Base-by-base conservation (phyloP, 2,329 filamentous ascomycete genomes). In the Monosporascus sp. region DNA sequence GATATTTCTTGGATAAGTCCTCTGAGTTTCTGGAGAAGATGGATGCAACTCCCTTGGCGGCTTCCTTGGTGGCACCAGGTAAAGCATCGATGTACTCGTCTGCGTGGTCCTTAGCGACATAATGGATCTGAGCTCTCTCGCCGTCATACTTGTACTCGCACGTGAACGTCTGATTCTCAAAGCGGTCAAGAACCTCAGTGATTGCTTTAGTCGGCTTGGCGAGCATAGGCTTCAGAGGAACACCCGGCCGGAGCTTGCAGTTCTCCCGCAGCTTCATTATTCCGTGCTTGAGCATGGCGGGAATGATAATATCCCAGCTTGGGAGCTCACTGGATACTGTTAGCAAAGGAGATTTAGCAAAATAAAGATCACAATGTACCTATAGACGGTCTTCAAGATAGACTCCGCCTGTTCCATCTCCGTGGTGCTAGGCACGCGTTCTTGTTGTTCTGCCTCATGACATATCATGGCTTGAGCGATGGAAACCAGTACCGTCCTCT, bases 121-220 rank as follows among this genome's bases (percentile, higher is more conserved):
- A 99, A 69, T 99, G 94, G 49, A 99, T 97, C 68, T 99, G 94
- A n/a, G 94, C 94, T 67, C 94, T 82, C 72, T 99, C 94, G 48
- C 94, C 94, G 64, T 99, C 94, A 66, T 99, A 99, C 71, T 99
- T 99, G 79, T 96, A 99, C 70, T 99, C 94, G 73, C 94, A 99
- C 1, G 94, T 97, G 65, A 99, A 99, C 26, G 87, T 88, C 67
- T 96, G 94, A 58, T 89, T 86, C 68, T 97, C 94, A 60, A 99
- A 99, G 5, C 94, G 89, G 71, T 99, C 93, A 11, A 99, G 80
- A 0, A 99, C 94, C 72, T 99, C 94, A 1, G 92, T 96, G 63
- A 99, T 97, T 5, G 94, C 92, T 70, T 99, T 99, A 9, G 94
- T 99, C 3, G 94, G 94, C 65, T 97, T 97, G 20, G 94, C 94